Evolutionary conservation across 2,329 filamentous ascomycete species (phyloP).

Genomic region (Nigrospora oryzae): DNA sequence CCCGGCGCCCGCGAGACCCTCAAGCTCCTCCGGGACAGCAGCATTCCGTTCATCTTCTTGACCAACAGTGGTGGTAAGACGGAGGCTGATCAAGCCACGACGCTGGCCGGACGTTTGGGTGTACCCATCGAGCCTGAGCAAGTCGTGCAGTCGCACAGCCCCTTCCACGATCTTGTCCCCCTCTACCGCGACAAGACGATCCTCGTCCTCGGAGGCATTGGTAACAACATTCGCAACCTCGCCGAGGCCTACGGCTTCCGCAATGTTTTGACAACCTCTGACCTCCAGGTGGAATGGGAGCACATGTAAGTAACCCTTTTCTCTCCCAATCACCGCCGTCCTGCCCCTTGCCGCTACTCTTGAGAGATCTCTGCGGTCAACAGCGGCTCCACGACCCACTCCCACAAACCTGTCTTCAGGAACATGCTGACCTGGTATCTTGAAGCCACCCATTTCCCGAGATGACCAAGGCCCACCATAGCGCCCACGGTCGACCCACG

Average conservation of each 20-base stretch:
- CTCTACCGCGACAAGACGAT: constrained; percentile 41
- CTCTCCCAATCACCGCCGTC: neutral
- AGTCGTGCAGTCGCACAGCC: constrained; percentile 69
- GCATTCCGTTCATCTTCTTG: constrained; percentile 64
- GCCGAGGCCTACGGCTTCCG: constrained; percentile 23
- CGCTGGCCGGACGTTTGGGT: constrained; percentile 41
- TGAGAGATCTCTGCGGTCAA: too few species aligned
- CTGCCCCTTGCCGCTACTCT: neutral
- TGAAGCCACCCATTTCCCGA: constrained; percentile 23
- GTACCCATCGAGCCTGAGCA: constrained; percentile 36
- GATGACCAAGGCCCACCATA: constrained; percentile 21
- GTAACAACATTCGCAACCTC: constrained; percentile 17
- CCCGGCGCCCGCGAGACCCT: constrained; percentile 54
- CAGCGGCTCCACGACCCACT: too few species aligned
- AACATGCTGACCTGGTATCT: too few species aligned
- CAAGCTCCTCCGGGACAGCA: constrained; percentile 45
- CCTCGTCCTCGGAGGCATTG: constrained; percentile 43
- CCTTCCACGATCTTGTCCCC: constrained; percentile 50
- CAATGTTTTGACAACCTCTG: constrained; percentile 27
- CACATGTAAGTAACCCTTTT: constrained; percentile 5
- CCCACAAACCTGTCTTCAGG: too few species aligned
- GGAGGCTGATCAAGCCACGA: constrained; percentile 52
- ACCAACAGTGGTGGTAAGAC: constrained; percentile 67
- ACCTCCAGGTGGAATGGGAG: constrained; percentile 14
- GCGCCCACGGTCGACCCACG: constrained; percentile 24